Evolutionary conservation across 306 rosid species (phyloP).

Genomic region (Pyrus pyrifolia): DNA sequence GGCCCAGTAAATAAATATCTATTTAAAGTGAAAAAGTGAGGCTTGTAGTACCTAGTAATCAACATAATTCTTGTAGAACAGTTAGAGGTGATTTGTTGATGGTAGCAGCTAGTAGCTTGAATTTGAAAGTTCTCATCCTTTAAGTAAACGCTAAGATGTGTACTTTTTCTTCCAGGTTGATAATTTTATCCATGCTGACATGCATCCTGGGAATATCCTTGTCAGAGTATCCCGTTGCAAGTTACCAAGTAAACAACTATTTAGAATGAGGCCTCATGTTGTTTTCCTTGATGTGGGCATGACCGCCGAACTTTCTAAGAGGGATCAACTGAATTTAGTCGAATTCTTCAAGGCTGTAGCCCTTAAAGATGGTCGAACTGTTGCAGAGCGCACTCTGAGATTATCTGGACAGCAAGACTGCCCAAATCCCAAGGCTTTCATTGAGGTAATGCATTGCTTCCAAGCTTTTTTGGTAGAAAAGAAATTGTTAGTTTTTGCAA

Average conservation of each 20-base stretch:
- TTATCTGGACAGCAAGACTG: slow-evolving; percentile 62
- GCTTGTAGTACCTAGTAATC: background rate
- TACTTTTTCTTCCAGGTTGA: slow-evolving; percentile 50
- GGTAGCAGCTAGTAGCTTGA: background rate
- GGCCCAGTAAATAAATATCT: background rate
- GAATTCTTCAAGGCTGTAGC: slow-evolving; percentile 73
- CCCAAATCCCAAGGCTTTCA: slow-evolving; percentile 65
- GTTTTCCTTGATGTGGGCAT: slow-evolving; percentile 84
- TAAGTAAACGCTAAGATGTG: background rate
- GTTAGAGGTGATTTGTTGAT: background rate
- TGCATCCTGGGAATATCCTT: slow-evolving; percentile 92
- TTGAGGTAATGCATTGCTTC: slow-evolving; percentile 43
- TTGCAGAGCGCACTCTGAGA: slow-evolving; percentile 69
- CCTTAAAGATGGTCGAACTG: slow-evolving; percentile 57
- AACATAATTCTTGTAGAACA: no score
- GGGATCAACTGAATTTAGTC: slow-evolving; percentile 40
- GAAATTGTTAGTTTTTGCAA: background rate
- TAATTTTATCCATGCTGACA: slow-evolving; percentile 82
- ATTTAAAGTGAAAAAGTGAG: background rate
- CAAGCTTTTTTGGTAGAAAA: background rate
- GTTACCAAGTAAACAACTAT: slow-evolving; percentile 34
- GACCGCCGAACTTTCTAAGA: slow-evolving; percentile 65
- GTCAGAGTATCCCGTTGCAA: slow-evolving; percentile 42
- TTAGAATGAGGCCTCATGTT: slow-evolving; percentile 66
- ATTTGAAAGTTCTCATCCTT: background rate